These are phyloP conservation scores for Fusarium sp. DNA, from an alignment of 2,329 filamentous ascomycete species.

Conservation along the genomic window DNA sequence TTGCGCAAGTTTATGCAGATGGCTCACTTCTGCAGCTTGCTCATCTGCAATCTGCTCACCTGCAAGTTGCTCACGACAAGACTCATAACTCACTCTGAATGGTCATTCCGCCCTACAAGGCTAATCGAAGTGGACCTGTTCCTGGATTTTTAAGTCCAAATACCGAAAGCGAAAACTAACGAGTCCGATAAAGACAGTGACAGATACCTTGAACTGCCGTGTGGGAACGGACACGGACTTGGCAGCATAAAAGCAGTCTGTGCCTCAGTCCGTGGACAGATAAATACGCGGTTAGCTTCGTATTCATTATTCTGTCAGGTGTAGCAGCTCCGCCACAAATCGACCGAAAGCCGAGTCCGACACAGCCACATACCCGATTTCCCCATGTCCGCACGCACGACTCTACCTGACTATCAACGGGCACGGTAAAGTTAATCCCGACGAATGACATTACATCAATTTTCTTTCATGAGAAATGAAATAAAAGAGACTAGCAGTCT, in stretches of 20 bases:
- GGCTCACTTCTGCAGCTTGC: neutral
- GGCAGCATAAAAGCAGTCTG: neutral
- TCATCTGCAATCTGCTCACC: neutral
- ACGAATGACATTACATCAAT: neutral
- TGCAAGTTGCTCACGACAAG: neutral
- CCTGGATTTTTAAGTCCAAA: constrained; percentile 1
- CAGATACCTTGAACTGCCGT: neutral
- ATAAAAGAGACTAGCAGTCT: neutral
- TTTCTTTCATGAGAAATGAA: neutral
- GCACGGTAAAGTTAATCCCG: neutral
- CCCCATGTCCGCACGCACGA: neutral
- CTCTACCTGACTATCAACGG: neutral
- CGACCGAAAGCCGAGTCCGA: neutral
- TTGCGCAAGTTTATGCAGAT: neutral
- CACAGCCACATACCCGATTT: neutral
- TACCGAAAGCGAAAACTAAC: neutral
- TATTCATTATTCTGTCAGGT: neutral
- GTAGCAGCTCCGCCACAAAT: neutral
- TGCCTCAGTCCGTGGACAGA: constrained; percentile 2
- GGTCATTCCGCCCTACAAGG: constrained; percentile 20
- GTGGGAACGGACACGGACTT: constrained; percentile 30
- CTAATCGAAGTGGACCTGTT: constrained; percentile 8
- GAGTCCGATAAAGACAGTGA: neutral
- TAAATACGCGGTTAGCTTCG: neutral
- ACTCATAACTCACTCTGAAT: neutral